Base-by-base conservation (phyloP, 192 early-diverging fungal species). In the Rhizophagus sp. region DNA sequence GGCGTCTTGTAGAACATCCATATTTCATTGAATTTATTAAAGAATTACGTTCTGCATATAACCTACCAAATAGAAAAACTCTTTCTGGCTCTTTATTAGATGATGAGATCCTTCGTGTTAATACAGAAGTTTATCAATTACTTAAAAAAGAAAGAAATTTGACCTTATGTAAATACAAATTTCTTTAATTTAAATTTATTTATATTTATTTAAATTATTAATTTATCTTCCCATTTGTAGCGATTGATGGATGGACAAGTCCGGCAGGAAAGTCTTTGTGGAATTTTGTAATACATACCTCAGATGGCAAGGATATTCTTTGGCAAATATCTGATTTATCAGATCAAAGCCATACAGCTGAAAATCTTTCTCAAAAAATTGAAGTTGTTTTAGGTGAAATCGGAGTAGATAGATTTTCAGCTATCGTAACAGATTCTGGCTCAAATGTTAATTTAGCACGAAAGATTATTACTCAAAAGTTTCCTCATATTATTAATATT, bases 231-330 rank as follows among this genome's bases (percentile, higher is more conserved):
- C 0, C 10, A 44, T 12, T 25, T 24, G 11, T 61, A 61, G 52
- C 12, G 22, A 17, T 74, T 8, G 73, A 61, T 33, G 24, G 52
- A 5, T 62, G 52, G 27, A 61, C 25, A 25, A 15, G 30, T 30
- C 30, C 30, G 1, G 30, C 30, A 30, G 30, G 52, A 52, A 74
- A 52, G 27, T 74, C 30, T 27, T 36, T 62, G n/a, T 61, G 27
- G 33, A 74, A 75, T 34, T 75, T 75, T 75, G 52, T 75, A 19
- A 36, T 75, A 12, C 33, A 75, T 41, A 75, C 52, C 3, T 15
- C 52, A 61, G 33, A 61, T 75, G 27, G 30, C 8, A 24, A 33
- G 6, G 52, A 52, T 30, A 22, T 33, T 41, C 33, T 75, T 52
- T 75, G 73, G 10, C 30, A 41, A 17, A 34, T 30, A 30, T 30